These are phyloP conservation scores for Boechera retrofracta DNA, from an alignment of 345 rosid species.

Conservation along the genomic window DNA sequence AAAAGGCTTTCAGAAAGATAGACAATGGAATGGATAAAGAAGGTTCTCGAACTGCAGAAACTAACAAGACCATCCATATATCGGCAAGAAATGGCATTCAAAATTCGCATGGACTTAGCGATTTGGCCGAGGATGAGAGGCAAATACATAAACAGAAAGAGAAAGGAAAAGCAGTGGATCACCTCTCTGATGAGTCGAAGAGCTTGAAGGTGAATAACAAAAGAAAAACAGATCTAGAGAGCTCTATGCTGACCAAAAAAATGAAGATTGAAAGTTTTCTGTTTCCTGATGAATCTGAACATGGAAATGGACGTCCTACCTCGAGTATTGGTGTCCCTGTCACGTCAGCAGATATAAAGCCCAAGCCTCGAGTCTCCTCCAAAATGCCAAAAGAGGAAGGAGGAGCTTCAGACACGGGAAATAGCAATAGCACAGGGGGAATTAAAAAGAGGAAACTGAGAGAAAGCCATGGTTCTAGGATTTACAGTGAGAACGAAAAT, in stretches of 20 bases:
- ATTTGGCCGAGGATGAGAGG: conserved; percentile 52
- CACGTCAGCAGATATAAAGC: conserved; percentile 48
- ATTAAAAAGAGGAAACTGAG: conserved; percentile 65
- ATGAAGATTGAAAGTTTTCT: conserved; percentile 55
- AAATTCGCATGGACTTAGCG: conserved; percentile 51
- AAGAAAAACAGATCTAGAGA: conserved; percentile 59
- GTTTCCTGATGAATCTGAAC: conserved; percentile 55
- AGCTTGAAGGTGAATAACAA: conserved; percentile 64
- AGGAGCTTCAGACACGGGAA: conserved; percentile 53
- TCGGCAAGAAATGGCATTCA: conserved; percentile 50
- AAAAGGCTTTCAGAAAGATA: conserved; percentile 57
- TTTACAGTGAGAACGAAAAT: conserved; percentile 55
- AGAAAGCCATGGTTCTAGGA: conserved; percentile 51
- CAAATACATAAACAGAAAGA: conserved; percentile 61
- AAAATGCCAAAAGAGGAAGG: conserved; percentile 60
- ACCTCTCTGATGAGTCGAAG: conserved; percentile 55
- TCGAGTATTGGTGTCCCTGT: conserved; percentile 57
- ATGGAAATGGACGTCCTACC: conserved; percentile 57
- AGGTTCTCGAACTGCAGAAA: conserved; percentile 52
- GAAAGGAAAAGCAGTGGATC: conserved; percentile 59
- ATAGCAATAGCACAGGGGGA: conserved; percentile 49
- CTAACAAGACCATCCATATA: conserved; percentile 51
- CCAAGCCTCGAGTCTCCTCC: conserved; percentile 48
- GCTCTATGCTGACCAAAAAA: conserved; percentile 65
- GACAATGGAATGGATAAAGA: conserved; percentile 49